phyloP scores from a whole-genome alignment of 148 eudicot genomes.

The Agrostemma githago region DNA sequence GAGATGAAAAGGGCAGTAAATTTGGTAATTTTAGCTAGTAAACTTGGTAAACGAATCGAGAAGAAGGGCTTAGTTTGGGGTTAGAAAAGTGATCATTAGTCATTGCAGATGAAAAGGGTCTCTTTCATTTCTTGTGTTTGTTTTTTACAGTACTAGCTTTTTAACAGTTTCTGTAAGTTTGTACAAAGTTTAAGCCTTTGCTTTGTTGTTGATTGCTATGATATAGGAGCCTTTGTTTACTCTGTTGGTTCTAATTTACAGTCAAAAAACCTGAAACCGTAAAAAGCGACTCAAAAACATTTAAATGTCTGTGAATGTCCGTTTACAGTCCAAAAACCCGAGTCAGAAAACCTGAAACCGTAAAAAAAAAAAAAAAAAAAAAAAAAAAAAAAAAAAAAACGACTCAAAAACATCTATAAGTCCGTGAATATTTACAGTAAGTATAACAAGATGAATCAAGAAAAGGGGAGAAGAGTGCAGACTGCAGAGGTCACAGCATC shows the following conservation, averaged over 20 bases:
- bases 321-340: no score
- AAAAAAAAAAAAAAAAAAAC: no score
- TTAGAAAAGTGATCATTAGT: background rate
- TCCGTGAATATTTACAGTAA: background rate
- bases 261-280: no score
- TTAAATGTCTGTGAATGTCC: no score
- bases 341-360: no score
- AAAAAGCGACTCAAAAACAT: no score
- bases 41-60: constrained; percentile 27
- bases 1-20: constrained; percentile 38
- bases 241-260: no score
- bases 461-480: background rate
- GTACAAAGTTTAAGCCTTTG: constrained; percentile 5
- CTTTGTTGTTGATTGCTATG: background rate
- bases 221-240: background rate
- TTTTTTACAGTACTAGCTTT: background rate
- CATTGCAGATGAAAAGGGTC: no score
- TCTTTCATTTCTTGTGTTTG: background rate
- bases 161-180: background rate
- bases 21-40: constrained; percentile 45
- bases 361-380: no score
- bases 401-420: no score
- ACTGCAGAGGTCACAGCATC: background rate
- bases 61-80: constrained; percentile 36
- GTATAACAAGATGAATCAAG: background rate